phyloP scores from a whole-genome alignment of 2,329 filamentous ascomycete genomes.

The Triangularia verruculosa region DNA sequence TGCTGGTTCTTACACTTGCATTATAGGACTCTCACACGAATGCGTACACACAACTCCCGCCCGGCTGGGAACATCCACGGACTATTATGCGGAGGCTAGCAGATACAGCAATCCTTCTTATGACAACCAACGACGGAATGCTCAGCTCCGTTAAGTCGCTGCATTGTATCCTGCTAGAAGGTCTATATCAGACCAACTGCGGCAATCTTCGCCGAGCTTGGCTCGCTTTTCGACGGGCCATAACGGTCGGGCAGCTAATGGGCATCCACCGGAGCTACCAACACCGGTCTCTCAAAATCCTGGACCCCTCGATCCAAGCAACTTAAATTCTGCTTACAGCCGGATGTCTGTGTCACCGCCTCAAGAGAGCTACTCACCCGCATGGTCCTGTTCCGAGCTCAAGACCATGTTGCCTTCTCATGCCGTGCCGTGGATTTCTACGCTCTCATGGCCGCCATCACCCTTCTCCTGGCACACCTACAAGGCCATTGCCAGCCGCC shows the following conservation, averaged over 20 bases:
- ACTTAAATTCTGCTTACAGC: conserved; percentile 33
- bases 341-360: conserved; percentile 36
- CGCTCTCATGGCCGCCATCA: conserved; percentile 37
- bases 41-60: conserved; percentile 8
- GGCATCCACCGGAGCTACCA: conserved; percentile 35
- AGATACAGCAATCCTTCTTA: conserved; percentile 31
- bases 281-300: background rate
- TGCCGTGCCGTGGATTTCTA: conserved; percentile 37
- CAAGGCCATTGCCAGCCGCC: conserved; percentile 28
- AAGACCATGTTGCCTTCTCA: conserved; percentile 30
- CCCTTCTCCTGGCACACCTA: conserved; percentile 38
- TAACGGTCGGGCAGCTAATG: conserved; percentile 41
- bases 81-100: conserved; percentile 32
- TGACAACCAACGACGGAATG: conserved; percentile 40
- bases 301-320: background rate
- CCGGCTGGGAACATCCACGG: conserved; percentile 27
- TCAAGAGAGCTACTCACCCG: conserved; percentile 37
- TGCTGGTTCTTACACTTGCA: conserved; percentile 33
- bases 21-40: conserved; percentile 26
- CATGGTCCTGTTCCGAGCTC: conserved; percentile 34
- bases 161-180: conserved; percentile 42
- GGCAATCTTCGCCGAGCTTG: conserved; percentile 42
- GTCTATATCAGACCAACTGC: conserved; percentile 35
- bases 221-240: conserved; percentile 38
- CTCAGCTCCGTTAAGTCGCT: conserved; percentile 39